Conservation (phyloP, 164 flowering plant species). For the Vitis amurensis region DNA sequence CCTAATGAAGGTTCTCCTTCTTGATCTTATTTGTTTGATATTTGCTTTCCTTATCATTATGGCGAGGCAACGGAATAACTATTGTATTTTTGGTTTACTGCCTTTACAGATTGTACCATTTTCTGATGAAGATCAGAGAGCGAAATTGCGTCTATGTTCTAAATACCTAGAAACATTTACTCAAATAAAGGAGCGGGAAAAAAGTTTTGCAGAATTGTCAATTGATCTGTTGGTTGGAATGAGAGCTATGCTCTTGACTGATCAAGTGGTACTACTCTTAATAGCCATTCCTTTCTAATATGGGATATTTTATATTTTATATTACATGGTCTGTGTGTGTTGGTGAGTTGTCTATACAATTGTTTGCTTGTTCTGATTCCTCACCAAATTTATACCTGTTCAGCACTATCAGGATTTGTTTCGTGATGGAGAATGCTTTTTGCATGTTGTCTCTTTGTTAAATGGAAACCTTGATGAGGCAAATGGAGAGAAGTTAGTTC, state of each 20-base stretch:
- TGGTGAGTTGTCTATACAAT: not conserved
- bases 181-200: conserved; percentile 74
- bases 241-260: conserved; percentile 64
- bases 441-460: conserved; percentile 91
- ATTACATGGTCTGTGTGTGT: not conserved
- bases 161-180: conserved; percentile 88
- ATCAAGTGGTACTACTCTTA: conserved; percentile 56
- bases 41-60: not conserved
- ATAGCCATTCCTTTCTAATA: too few species aligned
- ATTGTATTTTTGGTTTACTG: not conserved
- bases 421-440: conserved; percentile 93
- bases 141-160: conserved; percentile 73
- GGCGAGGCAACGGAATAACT: not conserved
- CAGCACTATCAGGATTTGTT: conserved; percentile 92
- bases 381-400: conserved; percentile 17
- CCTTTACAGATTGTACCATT: conserved; percentile 54
- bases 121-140: conserved; percentile 64
- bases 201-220: conserved; percentile 58
- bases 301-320: not conserved
- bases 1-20: conserved; percentile 74
- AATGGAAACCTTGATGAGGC: conserved; percentile 74
- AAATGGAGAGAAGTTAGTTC: conserved; percentile 74
- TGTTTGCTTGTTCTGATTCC: conserved; percentile 8
- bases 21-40: conserved; percentile 1
- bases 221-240: conserved; percentile 81